phyloP scores from a whole-genome alignment of 2,329 filamentous ascomycete genomes.

The Diaporthe batatas region DNA sequence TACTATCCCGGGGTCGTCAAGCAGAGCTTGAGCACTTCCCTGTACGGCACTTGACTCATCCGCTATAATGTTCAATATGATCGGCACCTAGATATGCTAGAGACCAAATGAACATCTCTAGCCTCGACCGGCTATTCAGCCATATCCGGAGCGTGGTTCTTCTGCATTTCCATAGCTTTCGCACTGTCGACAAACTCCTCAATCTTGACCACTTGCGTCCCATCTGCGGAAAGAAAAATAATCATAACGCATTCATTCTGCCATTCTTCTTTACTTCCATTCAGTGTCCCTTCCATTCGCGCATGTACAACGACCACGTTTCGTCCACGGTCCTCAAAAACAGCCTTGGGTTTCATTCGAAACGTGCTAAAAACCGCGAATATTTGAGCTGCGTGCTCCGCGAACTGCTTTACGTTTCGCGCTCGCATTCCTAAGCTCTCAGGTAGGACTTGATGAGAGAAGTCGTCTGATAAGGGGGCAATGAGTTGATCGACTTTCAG shows the following conservation, averaged over 20 bases:
- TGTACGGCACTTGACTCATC: too few species aligned
- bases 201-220: background rate
- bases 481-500: background rate
- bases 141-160: background rate
- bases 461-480: background rate
- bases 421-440: background rate
- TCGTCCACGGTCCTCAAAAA: background rate
- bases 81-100: too few species aligned
- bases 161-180: slow-evolving; percentile 3
- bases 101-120: too few species aligned
- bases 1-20: too few species aligned
- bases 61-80: too few species aligned
- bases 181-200: slow-evolving; percentile 2
- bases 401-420: background rate
- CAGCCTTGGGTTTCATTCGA: background rate
- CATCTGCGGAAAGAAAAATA: background rate
- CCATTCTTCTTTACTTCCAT: background rate
- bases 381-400: background rate
- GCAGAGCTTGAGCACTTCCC: too few species aligned
- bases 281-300: background rate
- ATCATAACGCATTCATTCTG: slow-evolving; percentile 1
- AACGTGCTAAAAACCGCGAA: slow-evolving; percentile 1
- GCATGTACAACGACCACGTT: background rate
- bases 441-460: background rate
- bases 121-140: background rate